Base-by-base conservation (phyloP, 139 green algal species). In the Penium margaritaceum region DNA sequence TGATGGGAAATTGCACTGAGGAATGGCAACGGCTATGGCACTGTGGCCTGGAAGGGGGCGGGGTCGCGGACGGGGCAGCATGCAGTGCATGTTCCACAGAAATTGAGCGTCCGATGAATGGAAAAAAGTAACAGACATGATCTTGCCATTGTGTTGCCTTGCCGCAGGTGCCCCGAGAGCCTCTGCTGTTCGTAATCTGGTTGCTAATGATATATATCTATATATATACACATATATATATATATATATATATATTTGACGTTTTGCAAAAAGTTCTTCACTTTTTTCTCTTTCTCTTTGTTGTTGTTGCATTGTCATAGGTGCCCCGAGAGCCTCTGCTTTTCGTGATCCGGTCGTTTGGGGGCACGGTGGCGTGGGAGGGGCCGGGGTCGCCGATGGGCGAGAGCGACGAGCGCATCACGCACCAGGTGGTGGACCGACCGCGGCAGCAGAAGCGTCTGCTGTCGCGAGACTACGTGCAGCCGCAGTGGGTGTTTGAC, bases 401-500 rank as follows among this genome's bases (percentile, higher is more conserved):
- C 7, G 87, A 92, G 74, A 60, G 41, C 0, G 80, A 90, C 63
- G 84, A 91, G 67, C 41, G 64, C 66, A 95, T 99, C 76, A 99
- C 93, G 0, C 93, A 99, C 77, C n/a, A n/a, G 62, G 63, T 80
- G 46, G 70, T 81, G 55, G 77, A 82, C 55, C 32, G 58, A 12
- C 54, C 78, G 4, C 72, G 70, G 5, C 87, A 94, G 82, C 86
- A 83, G 7, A 88, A 93, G 81, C 72, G 74, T 33, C 83, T 80
- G 64, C 76, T 94, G 36, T 86, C 77, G 0, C 84, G 94, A 14
- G 78, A 92, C 63, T 99, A 97, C 70, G 87, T 99, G 34, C 91
- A 97, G 83, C 95, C 95, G 34, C 95, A 99, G 90, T 99, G 95
- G 95, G 86, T 96, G 38, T 91, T 95, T 61, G 95, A 99, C 89